Evolutionary conservation across 2,329 filamentous ascomycete species (phyloP).

Genomic region (Xylariaceae sp.): DNA sequence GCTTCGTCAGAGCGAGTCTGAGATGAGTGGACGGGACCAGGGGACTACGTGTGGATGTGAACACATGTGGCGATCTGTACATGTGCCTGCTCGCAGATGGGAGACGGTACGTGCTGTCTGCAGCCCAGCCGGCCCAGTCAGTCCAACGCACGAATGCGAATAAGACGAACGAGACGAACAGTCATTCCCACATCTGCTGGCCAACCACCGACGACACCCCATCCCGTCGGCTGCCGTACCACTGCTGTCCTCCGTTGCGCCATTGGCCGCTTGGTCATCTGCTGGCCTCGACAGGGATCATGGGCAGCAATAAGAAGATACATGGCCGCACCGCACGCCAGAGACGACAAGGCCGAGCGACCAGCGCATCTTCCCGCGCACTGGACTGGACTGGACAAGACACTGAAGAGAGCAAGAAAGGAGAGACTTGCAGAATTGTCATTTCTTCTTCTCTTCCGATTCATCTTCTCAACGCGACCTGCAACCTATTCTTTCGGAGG

Average conservation of each 20-base stretch:
- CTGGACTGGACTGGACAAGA: too few species aligned
- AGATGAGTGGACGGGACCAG: too few species aligned
- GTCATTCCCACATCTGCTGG: slow-evolving; percentile 8
- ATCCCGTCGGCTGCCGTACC: slow-evolving; percentile 13
- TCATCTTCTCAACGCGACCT: background rate
- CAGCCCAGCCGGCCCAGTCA: too few species aligned
- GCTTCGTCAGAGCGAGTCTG: too few species aligned
- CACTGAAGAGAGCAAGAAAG: too few species aligned
- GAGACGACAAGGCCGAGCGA: background rate
- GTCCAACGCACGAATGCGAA: slow-evolving; percentile 19
- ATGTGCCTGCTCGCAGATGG: too few species aligned
- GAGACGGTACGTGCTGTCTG: too few species aligned
- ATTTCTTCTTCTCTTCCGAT: background rate
- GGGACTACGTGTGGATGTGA: too few species aligned
- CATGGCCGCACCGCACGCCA: background rate
- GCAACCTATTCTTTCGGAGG: too few species aligned
- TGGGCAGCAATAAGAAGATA: background rate
- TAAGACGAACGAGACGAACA: slow-evolving; percentile 6
- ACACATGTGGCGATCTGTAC: too few species aligned
- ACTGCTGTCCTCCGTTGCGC: slow-evolving; percentile 9
- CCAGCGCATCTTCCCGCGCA: too few species aligned
- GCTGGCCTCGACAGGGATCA: slow-evolving; percentile 18
- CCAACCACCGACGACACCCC: background rate
- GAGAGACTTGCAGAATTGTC: too few species aligned
- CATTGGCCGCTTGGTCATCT: slow-evolving; percentile 2